These are phyloP conservation scores for Pseudevernia furfuracea DNA, from an alignment of 495 filamentous ascomycete species.

Conservation along the genomic window DNA sequence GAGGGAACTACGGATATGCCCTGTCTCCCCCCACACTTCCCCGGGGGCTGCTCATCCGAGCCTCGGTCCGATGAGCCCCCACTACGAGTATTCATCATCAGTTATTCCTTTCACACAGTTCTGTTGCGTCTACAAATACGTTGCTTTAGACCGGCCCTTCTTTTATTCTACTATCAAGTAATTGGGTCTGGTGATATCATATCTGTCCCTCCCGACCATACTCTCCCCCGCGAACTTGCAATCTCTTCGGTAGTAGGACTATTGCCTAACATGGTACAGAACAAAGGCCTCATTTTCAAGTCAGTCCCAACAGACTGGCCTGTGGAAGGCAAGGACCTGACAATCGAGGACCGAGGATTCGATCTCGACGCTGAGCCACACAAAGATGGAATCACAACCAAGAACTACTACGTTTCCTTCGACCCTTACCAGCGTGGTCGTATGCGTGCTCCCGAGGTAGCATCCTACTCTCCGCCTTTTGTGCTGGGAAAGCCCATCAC, in stretches of 20 bases:
- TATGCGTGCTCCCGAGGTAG: slow-evolving; percentile 42
- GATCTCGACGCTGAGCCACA: slow-evolving; percentile 59
- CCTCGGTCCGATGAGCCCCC: neutral
- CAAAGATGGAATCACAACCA: slow-evolving; percentile 59
- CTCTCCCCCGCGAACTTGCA: neutral
- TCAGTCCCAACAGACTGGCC: slow-evolving; percentile 60
- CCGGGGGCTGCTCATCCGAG: too few species aligned
- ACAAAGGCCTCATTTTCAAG: slow-evolving; percentile 80
- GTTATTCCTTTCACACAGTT: neutral
- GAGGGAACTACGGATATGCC: too few species aligned
- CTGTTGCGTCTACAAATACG: neutral
- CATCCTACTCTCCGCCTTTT: slow-evolving; percentile 60
- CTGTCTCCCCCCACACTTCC: too few species aligned
- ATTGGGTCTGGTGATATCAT: too few species aligned
- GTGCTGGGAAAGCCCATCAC: slow-evolving; percentile 48
- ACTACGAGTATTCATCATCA: neutral
- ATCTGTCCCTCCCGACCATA: too few species aligned
- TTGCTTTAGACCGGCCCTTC: neutral
- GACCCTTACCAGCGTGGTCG: slow-evolving; percentile 85
- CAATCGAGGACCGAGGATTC: slow-evolving; percentile 58
- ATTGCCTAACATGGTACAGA: slow-evolving; percentile 36
- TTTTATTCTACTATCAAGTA: too few species aligned
- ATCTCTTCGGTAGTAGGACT: neutral
- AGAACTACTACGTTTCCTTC: slow-evolving; percentile 71
- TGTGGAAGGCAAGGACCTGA: slow-evolving; percentile 63